Percentiles rank a stretch among this genome's conserved stretches.
phyloP scores from a whole-genome alignment of 1,284 basidiomycete genomes.

The Moesziomyces globuligerus region DNA sequence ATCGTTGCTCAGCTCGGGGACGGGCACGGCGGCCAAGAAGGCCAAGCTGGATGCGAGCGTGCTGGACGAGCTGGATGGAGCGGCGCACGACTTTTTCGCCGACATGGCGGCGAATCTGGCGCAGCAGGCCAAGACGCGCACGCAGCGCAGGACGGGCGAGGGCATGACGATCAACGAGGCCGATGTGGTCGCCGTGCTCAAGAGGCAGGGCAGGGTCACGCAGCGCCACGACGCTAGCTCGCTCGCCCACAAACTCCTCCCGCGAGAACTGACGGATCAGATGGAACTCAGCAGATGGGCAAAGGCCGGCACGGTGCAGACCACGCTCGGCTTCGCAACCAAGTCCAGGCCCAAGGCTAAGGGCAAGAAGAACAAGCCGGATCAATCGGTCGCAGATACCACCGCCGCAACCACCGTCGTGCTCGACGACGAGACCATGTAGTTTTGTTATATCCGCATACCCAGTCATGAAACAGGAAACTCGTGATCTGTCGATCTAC shows the following conservation, averaged over 20 bases:
- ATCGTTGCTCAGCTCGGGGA: conserved; percentile 8
- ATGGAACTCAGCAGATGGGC: conserved; percentile 45
- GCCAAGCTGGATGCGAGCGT: conserved; percentile 30
- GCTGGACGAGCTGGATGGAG: conserved; percentile 39
- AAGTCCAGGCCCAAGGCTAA: too few species aligned
- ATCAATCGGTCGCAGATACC: conserved; percentile 1
- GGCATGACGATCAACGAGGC: conserved; percentile 31
- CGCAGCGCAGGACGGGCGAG: not conserved
- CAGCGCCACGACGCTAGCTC: conserved; percentile 26
- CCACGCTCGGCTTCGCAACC: conserved; percentile 13
- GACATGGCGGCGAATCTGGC: conserved; percentile 27
- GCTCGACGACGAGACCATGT: conserved; percentile 7
- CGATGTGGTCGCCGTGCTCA: conserved; percentile 37
- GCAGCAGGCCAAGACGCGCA: conserved; percentile 18
- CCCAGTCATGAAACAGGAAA: too few species aligned
- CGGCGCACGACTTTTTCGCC: conserved; percentile 40
- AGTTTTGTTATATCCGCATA: too few species aligned
- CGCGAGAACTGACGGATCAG: conserved; percentile 44
- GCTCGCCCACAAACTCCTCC: conserved; percentile 34
- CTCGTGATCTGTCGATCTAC: too few species aligned
- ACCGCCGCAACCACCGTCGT: conserved; percentile 4
- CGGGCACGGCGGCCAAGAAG: conserved; percentile 5
- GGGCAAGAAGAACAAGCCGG: not conserved
- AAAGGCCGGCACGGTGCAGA: conserved; percentile 35
- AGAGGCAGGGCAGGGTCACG: conserved; percentile 43